A percentile compares a stretch with the other conserved stretches of the same genome.
phyloP scores from a whole-genome alignment of 495 filamentous ascomycete genomes.

The Xylaria acuta region DNA sequence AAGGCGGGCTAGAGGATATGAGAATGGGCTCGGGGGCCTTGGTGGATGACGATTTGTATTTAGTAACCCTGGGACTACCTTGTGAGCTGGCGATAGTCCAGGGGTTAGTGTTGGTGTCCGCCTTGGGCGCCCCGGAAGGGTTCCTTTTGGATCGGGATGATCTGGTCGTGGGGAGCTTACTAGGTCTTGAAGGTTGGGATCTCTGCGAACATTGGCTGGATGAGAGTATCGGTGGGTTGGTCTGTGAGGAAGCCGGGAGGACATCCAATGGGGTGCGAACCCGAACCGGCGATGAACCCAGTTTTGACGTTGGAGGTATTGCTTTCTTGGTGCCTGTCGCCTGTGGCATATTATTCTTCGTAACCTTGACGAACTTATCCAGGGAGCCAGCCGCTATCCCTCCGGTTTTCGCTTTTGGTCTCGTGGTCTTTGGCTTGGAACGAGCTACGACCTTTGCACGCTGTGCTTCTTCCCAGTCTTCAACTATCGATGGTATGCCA shows the following conservation, averaged over 20 bases:
- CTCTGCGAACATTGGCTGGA: constrained; percentile 27
- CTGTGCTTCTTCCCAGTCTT: constrained; percentile 74
- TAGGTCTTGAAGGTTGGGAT: constrained; percentile 35
- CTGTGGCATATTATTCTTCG: constrained; percentile 38
- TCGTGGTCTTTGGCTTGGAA: constrained; percentile 38
- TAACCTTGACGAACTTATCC: constrained; percentile 48
- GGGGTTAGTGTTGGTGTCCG: constrained; percentile 42
- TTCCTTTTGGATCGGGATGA: constrained; percentile 23
- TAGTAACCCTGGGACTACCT: constrained; percentile 40
- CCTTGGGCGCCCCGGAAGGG: constrained; percentile 31
- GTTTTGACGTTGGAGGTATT: background rate
- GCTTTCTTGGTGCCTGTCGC: constrained; percentile 13
- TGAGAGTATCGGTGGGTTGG: constrained; percentile 4
- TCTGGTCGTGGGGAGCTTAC: constrained; percentile 43
- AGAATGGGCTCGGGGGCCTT: constrained; percentile 44
- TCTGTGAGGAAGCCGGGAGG: constrained; percentile 19
- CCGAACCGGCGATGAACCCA: constrained; percentile 8
- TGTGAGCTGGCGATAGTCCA: constrained; percentile 55
- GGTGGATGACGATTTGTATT: constrained; percentile 22
- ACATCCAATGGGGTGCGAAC: constrained; percentile 10
- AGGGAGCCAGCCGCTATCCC: constrained; percentile 40
- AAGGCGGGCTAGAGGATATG: constrained; percentile 52
- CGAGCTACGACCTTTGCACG: constrained; percentile 51
- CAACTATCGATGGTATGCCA: constrained; percentile 73
- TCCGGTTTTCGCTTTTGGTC: constrained; percentile 35